Percentiles rank a stretch among this genome's conserved stretches.
Evolutionary conservation across 1,139 yeast genomes (phyloP).

Genomic region (Geotrichum carabidarum): DNA sequence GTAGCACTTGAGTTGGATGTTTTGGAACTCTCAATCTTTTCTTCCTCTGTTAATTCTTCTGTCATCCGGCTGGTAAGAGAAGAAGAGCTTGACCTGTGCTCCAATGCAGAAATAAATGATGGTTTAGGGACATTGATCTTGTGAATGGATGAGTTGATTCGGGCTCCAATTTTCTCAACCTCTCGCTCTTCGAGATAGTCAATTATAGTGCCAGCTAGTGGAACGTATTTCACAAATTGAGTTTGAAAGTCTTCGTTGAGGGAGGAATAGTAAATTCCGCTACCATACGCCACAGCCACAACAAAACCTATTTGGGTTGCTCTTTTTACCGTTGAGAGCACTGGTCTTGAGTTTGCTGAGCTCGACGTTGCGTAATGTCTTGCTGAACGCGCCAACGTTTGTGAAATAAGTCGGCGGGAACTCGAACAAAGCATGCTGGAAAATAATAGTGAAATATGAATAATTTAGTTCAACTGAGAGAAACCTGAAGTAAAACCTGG

Average conservation of each 20-base stretch:
- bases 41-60: conserved; percentile 10
- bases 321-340: background rate
- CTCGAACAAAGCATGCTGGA: background rate
- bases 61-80: background rate
- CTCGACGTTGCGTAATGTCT: background rate
- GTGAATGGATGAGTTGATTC: conserved; percentile 20
- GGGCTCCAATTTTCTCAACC: conserved; percentile 21
- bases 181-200: conserved; percentile 30
- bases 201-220: conserved; percentile 25
- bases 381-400: background rate
- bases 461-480: too few species aligned
- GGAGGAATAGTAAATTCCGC: conserved; percentile 8
- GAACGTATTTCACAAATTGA: conserved; percentile 26
- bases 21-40: background rate
- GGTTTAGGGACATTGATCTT: conserved; percentile 11
- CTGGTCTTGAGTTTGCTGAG: background rate
- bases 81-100: conserved; percentile 3
- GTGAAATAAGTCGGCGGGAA: background rate
- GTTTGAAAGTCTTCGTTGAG: background rate
- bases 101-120: conserved; percentile 23
- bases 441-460: background rate
- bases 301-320: background rate
- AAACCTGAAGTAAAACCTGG: too few species aligned
- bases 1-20: conserved; percentile 13
- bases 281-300: conserved; percentile 6